Base-by-base conservation (phyloP, 1,284 basidiomycete species). In the Trametes hirsuta region DNA sequence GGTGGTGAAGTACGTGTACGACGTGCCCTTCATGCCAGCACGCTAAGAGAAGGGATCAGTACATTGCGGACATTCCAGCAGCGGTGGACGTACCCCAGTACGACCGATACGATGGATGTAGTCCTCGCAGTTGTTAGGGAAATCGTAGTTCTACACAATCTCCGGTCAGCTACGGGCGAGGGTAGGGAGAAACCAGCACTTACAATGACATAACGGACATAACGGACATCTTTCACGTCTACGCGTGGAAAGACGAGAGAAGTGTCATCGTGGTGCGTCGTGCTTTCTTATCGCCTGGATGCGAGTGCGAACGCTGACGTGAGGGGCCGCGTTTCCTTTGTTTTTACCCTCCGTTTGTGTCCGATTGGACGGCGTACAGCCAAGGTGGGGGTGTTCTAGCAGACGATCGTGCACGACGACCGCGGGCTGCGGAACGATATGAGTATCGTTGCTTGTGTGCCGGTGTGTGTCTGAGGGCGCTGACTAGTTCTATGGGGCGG, bases 201-300 rank as follows among this genome's bases (percentile, higher is more conserved):
- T 71, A 95, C 93, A 68, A 94, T 90, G 64, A 94, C 93, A 77
- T 94, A 95, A 65, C 91, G 89, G 64, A 94, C 93, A 77, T 94
- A 95, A 65, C 91, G 89, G 69, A 96, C 94, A 79, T 96, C 93
- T 88, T 96, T 96, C 76, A 95, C 94, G 81, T 95, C 93, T 95
- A 79, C 70, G 69, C 53, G 63, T 70, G 69, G 69, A 61, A 63
- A 71, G 63, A 71, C 67, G 57, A 71, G 65, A 64, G 62, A 55
- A 36, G 66, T 18, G 18, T 18, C 18, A 18, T 18, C 18, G 18
- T 18, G 18, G 18, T 18, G 18, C 18, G 18, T 18, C 18, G 18
- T 18, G 18, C 18, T 18, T 18, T 18, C 18, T 18, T 18, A 18
- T 18, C 18, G 18, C 18, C 18, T 18, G 18, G 18, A 18, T 18